These are phyloP conservation scores for Ziziphus jujuba DNA, from an alignment of 306 rosid species.

Conservation along the genomic window DNA sequence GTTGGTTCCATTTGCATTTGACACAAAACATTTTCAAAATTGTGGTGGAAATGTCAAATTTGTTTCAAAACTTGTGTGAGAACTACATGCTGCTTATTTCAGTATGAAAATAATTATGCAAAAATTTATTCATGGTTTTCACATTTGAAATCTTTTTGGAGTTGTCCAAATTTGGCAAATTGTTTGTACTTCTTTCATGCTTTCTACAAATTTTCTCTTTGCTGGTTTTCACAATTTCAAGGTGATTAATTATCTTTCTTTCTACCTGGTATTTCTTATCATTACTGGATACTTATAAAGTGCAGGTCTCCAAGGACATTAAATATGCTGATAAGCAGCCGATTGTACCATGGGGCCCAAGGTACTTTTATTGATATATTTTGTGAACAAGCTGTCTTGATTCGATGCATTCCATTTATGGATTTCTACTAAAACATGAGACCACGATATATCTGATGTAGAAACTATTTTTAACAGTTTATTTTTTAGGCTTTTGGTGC, in stretches of 20 bases:
- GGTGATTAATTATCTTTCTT: neutral
- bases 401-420: neutral
- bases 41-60: no score
- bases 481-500: constrained; percentile 15
- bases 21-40: no score
- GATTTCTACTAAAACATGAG: neutral
- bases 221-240: constrained; percentile 1
- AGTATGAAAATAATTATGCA: neutral
- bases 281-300: constrained; percentile 3
- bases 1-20: no score
- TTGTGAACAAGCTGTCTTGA: neutral
- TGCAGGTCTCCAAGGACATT: constrained; percentile 94
- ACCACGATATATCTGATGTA: no score
- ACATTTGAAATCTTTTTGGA: neutral
- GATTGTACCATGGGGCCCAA: constrained; percentile 97
- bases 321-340: constrained; percentile 98
- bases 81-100: neutral
- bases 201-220: constrained; percentile 9
- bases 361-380: constrained; percentile 41
- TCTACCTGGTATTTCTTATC: constrained; percentile 20
- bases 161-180: neutral
- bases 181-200: constrained; percentile 4
- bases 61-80: neutral
- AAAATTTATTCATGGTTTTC: neutral
- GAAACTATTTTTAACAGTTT: neutral